Evolutionary conservation across 768 basidiomycete genomes (phyloP).

Genomic region (Tephrocybe sp.): DNA sequence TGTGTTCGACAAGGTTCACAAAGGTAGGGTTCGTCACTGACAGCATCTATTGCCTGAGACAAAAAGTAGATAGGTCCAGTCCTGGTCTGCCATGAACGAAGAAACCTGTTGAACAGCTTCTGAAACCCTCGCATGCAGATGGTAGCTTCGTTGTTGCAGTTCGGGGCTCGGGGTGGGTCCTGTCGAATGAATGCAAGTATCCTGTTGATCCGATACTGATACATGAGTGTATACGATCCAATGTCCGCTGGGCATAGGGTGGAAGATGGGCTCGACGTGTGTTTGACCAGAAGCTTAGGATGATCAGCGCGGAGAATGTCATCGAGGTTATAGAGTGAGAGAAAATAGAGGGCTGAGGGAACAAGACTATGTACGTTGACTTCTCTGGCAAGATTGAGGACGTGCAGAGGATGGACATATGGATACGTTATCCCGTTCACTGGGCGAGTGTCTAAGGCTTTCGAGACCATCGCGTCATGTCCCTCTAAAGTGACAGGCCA

Average conservation of each 20-base stretch:
- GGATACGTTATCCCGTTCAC: constrained; percentile 50
- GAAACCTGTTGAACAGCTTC: constrained; percentile 39
- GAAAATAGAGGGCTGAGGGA: constrained; percentile 54
- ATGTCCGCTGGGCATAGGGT: constrained; percentile 39
- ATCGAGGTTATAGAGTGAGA: constrained; percentile 52
- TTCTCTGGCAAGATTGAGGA: constrained; percentile 54
- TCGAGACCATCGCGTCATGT: constrained; percentile 55
- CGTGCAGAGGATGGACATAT: constrained; percentile 55
- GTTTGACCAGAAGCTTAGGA: constrained; percentile 46
- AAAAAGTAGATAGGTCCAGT: constrained; percentile 57
- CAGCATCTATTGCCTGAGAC: constrained; percentile 40
- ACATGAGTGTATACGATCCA: constrained; percentile 54
- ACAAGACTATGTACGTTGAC: constrained; percentile 43
- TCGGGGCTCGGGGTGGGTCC: constrained; percentile 23
- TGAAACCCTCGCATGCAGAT: constrained; percentile 42
- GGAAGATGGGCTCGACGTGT: constrained; percentile 50
- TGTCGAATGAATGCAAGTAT: constrained; percentile 47
- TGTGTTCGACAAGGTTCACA: constrained; percentile 45
- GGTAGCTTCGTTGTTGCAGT: constrained; percentile 26
- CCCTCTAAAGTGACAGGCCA: constrained; percentile 55
- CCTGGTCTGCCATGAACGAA: constrained; percentile 45
- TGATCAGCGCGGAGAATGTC: constrained; percentile 49
- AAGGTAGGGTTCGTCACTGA: constrained; percentile 36
- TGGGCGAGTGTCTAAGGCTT: constrained; percentile 39
- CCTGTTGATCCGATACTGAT: constrained; percentile 48